Percentiles rank a stretch among this genome's conserved stretches.
These are phyloP conservation scores for Craterostigma plantagineum DNA, from an alignment of 257 asterid genomes.

Conservation along the genomic window DNA sequence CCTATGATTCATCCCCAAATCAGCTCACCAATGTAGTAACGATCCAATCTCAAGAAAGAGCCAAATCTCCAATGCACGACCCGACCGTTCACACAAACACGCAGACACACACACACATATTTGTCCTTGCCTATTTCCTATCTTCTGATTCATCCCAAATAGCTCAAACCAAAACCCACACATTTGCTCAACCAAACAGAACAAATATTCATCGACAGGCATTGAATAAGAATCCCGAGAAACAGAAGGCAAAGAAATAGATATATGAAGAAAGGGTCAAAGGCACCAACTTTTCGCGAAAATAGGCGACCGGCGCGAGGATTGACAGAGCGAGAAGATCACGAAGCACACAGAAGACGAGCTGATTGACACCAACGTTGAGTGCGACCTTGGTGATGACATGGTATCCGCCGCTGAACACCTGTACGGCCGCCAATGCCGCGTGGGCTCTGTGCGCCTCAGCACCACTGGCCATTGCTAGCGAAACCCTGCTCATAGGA, in stretches of 20 bases:
- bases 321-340: slow-evolving; percentile 67
- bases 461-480: slow-evolving; percentile 19
- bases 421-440: slow-evolving; percentile 80
- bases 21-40: too few relatives aligned
- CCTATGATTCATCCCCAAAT: too few relatives aligned
- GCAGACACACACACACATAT: too few relatives aligned
- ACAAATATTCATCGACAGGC: neutral
- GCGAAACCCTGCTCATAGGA: slow-evolving; percentile 13
- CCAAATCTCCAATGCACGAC: too few relatives aligned
- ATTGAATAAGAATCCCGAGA: slow-evolving; percentile 2
- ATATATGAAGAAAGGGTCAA: neutral
- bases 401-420: slow-evolving; percentile 70
- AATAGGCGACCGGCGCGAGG: slow-evolving; percentile 68
- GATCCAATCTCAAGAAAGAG: too few relatives aligned
- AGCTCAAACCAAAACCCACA: slow-evolving; percentile 15
- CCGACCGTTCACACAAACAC: too few relatives aligned
- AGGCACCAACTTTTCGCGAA: slow-evolving; percentile 1
- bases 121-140: too few relatives aligned
- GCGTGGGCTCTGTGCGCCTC: slow-evolving; percentile 48
- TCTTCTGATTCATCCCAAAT: neutral
- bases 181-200: slow-evolving; percentile 28
- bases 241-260: neutral
- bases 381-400: slow-evolving; percentile 87
- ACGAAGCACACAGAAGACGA: slow-evolving; percentile 70
- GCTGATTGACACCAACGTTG: slow-evolving; percentile 66